Base-by-base conservation (phyloP, 2,329 filamentous ascomycete genomes). In the Chaetomium sp. region DNA sequence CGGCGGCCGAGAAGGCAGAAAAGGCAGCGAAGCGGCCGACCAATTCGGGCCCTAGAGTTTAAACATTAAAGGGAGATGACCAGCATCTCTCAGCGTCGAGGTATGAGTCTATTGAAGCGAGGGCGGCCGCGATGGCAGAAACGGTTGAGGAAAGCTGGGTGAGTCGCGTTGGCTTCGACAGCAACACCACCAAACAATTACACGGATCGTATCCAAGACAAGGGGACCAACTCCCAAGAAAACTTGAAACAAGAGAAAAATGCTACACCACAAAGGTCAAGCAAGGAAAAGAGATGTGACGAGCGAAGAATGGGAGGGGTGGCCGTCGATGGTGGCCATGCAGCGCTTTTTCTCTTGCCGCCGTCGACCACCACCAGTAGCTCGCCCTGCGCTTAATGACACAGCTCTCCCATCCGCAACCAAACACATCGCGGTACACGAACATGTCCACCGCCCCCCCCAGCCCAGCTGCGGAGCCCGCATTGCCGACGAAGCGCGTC, bases 41-140 rank as follows among this genome's bases (percentile, higher is more conserved):
- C 31, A 53, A 49, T 62, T 57, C 19, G 56, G 51, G 58, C 63
- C 58, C 62, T 66, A 67, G 54, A 33, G 57, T 62, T 63, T 69
- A 68, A 64, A 71, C 65, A 73, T 71, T 73, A 72, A 64, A 59
- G 47, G 57, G 67, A 70, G 72, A 72, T 68, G 69, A 31, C 72
- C 72, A 60, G 72, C 71, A 73, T 70, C 72, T 72, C 70, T 60
- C 65, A 63, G 60, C 21, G 59, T 67, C 49, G 38, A 57, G 64
- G 33, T 60, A 55, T 63, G 47, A 47, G 54, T 60, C 53, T 63
- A 63, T 45, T 55, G 64, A 49, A 65, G 57, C 51, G 61, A 53
- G 47, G 47, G 62, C 56, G 38, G 62, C 38, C 33, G 57, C 31
- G 47, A 38, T 51, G 47, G 68, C 72, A 69, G 70, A 68, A 68